A percentile compares a stretch with the other conserved stretches of the same genome.
Evolutionary conservation across 257 asterid species (phyloP).

Genomic region (Solanum tarijense): DNA sequence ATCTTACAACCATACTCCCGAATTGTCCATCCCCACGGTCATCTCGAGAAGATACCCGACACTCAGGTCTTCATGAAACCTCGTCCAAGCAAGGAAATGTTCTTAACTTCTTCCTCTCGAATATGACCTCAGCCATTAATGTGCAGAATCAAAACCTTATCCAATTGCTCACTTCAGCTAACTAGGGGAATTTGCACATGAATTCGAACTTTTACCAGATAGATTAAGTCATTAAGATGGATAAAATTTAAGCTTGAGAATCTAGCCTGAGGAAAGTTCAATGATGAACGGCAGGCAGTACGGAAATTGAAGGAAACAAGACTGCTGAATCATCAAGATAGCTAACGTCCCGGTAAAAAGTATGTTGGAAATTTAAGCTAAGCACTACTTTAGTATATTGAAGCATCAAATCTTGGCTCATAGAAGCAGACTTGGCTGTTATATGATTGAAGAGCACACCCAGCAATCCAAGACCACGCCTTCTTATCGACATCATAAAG

Average conservation of each 20-base stretch:
- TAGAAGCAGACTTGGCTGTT: slow-evolving; percentile 96
- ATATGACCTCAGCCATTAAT: background rate
- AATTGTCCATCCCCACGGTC: background rate
- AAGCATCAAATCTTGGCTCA: slow-evolving; percentile 95
- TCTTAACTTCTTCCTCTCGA: background rate
- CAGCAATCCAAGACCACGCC: slow-evolving; percentile 96
- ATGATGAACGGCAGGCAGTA: background rate
- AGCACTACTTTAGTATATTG: slow-evolving; percentile 26
- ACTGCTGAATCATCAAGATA: background rate
- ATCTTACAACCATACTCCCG: slow-evolving; percentile 1
- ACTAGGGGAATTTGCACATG: background rate
- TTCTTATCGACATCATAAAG: slow-evolving; percentile 89
- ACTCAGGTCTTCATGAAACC: background rate
- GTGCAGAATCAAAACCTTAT: background rate
- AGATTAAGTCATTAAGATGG: background rate
- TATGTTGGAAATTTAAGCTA: background rate
- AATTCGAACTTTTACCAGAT: background rate
- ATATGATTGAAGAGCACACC: slow-evolving; percentile 83
- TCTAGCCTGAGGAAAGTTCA: background rate
- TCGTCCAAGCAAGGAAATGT: background rate
- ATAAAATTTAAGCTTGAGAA: background rate
- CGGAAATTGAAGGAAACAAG: background rate
- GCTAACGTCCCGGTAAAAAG: background rate
- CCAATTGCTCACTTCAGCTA: background rate
- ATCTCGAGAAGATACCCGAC: background rate